Evolutionary conservation across 306 rosid species (phyloP).

Genomic region (Malus sieversii): DNA sequence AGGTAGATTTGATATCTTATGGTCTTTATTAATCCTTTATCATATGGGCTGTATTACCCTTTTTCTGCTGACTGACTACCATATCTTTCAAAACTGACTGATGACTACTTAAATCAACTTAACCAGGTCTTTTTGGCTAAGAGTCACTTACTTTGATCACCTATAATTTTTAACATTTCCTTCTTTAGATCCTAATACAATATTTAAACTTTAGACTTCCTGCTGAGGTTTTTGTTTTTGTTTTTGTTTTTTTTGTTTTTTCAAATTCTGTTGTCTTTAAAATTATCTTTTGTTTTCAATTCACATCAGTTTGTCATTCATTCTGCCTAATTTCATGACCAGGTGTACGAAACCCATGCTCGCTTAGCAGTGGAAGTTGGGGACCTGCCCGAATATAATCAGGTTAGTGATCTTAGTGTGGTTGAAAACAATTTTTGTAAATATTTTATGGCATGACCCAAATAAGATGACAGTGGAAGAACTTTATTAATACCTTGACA

Average conservation of each 20-base stretch:
- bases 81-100: neutral
- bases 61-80: neutral
- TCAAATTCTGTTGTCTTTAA: neutral
- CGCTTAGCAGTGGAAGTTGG: conserved; percentile 84
- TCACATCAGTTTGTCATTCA: neutral
- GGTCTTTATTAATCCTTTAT: neutral
- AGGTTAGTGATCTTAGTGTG: conserved; percentile 40
- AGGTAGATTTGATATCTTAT: conserved; percentile 46
- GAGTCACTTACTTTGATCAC: neutral
- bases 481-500: neutral
- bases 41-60: neutral
- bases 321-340: conserved; percentile 11
- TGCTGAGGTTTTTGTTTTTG: neutral
- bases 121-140: neutral
- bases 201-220: neutral
- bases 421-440: neutral
- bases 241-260: neutral
- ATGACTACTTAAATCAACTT: neutral
- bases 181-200: neutral
- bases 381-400: conserved; percentile 91
- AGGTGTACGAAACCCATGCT: conserved; percentile 98
- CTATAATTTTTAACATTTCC: neutral
- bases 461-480: neutral
- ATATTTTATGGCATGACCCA: neutral
- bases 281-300: neutral